Base-by-base conservation (phyloP, 208 protist genomes). In the Porcisia deanei region DNA sequence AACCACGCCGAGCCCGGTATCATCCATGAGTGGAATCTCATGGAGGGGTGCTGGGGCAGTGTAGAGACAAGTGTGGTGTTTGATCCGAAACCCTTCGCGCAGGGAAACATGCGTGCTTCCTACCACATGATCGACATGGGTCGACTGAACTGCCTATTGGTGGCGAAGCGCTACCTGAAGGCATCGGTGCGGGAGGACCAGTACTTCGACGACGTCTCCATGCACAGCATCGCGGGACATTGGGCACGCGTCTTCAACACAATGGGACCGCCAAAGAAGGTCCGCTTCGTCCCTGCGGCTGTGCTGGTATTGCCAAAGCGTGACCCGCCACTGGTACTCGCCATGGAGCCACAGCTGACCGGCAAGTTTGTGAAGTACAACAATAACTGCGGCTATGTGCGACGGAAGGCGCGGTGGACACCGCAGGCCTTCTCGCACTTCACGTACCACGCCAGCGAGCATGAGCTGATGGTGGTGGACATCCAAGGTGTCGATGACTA, bases 391-490 rank as follows among this genome's bases (percentile, higher is more conserved):
- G 94, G 93, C 73, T 96, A 92, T 79, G 85, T 94, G 69, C 79
- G 84, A 12, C 78, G 84, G 20, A 85, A 92, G 60, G 82, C 85
- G 30, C 87, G 91, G 18, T 93, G 88, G 86, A 98, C 92, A 16
- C 91, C 94, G 39, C 92, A 97, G 84, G 91, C 95, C 52, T 97
- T 98, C 78, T 95, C 92, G 7, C 95, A 98, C 80, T 98, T 96
- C 80, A 96, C 93, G n/a, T 95, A 93, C 68, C 73, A 88, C 60
- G 85, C 84, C 55, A 96, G 93, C 68, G 25, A 85, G 1, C 80
- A 86, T 54, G 67, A 86, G 71, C 76, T 95, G 47, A 83, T 98
- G 73, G 86, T 98, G 80, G 89, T 94, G 34, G 95, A 97, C 67
- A 92, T 98, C 57, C 95, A 98, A 75, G 95, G 93, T 60, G 95